These are phyloP conservation scores for Oryza glumipatula DNA, from an alignment of 176 grass and related monocot genomes.

Conservation along the genomic window DNA sequence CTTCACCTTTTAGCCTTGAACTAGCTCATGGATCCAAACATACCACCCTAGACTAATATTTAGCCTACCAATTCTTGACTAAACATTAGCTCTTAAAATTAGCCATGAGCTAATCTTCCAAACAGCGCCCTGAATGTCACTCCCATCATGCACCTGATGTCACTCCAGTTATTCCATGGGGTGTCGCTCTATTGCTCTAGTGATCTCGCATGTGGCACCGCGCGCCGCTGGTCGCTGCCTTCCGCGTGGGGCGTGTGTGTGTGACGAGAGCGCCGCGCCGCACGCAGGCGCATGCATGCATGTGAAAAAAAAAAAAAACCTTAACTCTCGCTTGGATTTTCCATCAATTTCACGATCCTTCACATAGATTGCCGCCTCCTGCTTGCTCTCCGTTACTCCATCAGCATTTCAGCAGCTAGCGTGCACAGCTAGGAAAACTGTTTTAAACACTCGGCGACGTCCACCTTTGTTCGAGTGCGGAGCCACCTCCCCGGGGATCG, in stretches of 20 bases:
- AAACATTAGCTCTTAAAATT: too few relatives aligned
- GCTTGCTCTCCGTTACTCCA: too few relatives aligned
- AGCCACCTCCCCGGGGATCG: too few relatives aligned
- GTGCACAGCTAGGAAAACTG: too few relatives aligned
- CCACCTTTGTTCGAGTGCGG: background rate
- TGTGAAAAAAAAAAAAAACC: background rate
- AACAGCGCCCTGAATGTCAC: background rate
- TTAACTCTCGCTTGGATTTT: background rate
- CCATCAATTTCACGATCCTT: background rate
- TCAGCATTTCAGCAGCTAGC: too few relatives aligned
- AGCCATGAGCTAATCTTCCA: too few relatives aligned
- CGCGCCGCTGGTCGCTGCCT: background rate
- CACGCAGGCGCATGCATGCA: background rate
- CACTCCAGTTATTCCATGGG: background rate
- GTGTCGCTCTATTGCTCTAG: background rate
- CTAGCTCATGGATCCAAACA: too few relatives aligned
- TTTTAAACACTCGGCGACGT: too few relatives aligned
- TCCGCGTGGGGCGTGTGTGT: constrained; percentile 11
- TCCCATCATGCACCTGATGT: constrained; percentile 26
- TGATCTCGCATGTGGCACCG: constrained; percentile 24
- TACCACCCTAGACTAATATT: too few relatives aligned
- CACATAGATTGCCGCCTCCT: background rate
- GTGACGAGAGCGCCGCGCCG: background rate
- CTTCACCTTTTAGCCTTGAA: too few relatives aligned
- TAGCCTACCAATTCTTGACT: too few relatives aligned